Base-by-base conservation (phyloP, 331 rosid genomes). In the Rhamnella rubrinervis region DNA sequence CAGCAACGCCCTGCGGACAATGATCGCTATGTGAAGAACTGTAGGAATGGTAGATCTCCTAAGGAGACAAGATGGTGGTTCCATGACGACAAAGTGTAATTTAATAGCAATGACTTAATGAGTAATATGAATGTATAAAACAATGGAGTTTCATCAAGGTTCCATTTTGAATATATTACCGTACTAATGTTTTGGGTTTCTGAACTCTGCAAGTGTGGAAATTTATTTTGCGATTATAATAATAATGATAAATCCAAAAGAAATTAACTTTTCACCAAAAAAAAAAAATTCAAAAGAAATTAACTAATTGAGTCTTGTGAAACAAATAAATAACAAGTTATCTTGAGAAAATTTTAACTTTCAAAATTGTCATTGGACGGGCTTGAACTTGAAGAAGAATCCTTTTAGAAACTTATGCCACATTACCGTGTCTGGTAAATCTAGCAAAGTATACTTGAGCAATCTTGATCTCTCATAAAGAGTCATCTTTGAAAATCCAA, bases 1-100 rank as follows among this genome's bases (percentile, higher is more conserved):
- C 85, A 81, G 82, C 82, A 81, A 81, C 71, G 85, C 59, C 85
- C 85, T 0, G 69, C 71, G 3, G 85, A 81, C 65, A 59, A 81
- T 65, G 85, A 81, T 59, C 82, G 79, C 5, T 81, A 81, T 26
- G 82, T 81, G 59, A 81, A 81, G 72, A 81, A 81, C 49, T 77
- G 85, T 21, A 72, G 82, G 57, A 81, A 77, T 21, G 85, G 85
- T 20, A 66, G 82, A 65, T 81, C 85, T 76, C 85, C 85, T 4
- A 81, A 81, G 79, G 85, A 81, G 71, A 81, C 85, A 13, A 81
- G 74, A 49, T 81, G 85, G 85, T 81, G 85, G 85, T 81, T 77
- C 79, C 85, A 81, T 40, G 85, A 81, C 28, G 85, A 81, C 51
- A 81, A 77, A 51, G 85, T 77, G 46, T 71, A 50, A 53, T 50